Conservation (phyloP, 345 rosid genomes). For the Corymbia maculata region DNA sequence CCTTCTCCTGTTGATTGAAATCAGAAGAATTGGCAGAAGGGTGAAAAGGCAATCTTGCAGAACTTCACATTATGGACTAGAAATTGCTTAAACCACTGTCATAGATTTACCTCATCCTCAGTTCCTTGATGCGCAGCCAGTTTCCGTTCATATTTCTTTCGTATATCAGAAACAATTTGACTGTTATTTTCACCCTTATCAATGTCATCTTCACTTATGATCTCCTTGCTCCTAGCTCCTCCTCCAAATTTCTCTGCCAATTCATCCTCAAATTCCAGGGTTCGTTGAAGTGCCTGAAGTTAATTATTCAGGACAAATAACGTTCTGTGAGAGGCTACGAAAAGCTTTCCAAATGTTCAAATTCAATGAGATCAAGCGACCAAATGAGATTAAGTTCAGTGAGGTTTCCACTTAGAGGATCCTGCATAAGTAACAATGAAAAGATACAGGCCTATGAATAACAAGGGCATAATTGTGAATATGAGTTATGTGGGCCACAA, state of each 20-base stretch:
- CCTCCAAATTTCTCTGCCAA: constrained; percentile 95
- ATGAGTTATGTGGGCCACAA: not conserved
- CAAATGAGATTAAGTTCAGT: not conserved
- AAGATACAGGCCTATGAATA: not conserved
- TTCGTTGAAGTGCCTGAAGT: constrained; percentile 79
- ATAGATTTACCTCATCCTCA: constrained; percentile 37
- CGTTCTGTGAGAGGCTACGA: not conserved
- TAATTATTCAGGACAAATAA: not conserved
- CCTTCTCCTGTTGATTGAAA: constrained; percentile 53
- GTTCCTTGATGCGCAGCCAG: constrained; percentile 76
- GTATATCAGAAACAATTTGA: constrained; percentile 73
- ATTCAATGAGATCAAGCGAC: not conserved
- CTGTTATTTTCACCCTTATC: constrained; percentile 50
- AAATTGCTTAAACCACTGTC: not conserved
- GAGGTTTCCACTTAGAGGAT: not conserved
- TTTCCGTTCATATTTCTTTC: constrained; percentile 89
- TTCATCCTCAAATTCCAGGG: constrained; percentile 94
- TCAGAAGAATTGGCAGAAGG: not conserved
- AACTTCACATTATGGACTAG: not conserved
- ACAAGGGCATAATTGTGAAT: not conserved
- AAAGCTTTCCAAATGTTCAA: not conserved
- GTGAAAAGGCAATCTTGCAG: not conserved
- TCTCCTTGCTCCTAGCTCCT: constrained; percentile 51
- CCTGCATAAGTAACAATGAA: not conserved
- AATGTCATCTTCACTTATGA: constrained; percentile 70